Evolutionary conservation across 139 green algal genomes (phyloP), one percentile per base, ranked within the genome.

Genomic region (Chlamydomonas incerta): DNA sequence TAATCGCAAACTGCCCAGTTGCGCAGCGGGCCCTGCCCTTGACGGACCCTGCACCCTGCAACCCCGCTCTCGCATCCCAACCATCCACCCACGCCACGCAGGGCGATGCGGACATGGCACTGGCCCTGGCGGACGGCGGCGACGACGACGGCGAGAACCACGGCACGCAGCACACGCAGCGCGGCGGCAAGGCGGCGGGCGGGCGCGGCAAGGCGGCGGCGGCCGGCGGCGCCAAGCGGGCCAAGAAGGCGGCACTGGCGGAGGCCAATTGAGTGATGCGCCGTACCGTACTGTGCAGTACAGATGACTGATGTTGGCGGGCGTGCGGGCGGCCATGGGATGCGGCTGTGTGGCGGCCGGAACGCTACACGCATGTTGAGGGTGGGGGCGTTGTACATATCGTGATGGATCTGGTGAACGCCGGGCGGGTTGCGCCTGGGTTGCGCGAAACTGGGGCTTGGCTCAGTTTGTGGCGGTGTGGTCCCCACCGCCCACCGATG

Each of bases 191-290:
- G 63, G 37, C 37, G 41, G 35, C 23, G 55, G n/a, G 29, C 60
- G 79, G 60, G 17, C 24, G 60, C 24, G 50, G 79, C 79, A 75
- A 75, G 63, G 79, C 67, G 23, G 41, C 41, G 68, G 20, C 20
- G 76, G 57, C n/a, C 28, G 63, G n/a, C 31, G 79, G 65, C 3
- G 77, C 41, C 37, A 85, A 85, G 66, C 79, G 79, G 3, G 60
- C 79, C 2, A 85, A 85, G 66, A 72, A 72, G 67, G 63, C 79
- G 9, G 65, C 65, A 21, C 31, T 68, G 20, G 50, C 28, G 6
- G 66, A 85, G 11, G n/a, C 65, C 3, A 66, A 85, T 28, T 37
- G 41, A n/a, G n/a, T n/a, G n/a, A n/a, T n/a, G n/a, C n/a, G n/a
- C n/a, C n/a, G n/a, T n/a, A n/a, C n/a, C n/a, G n/a, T n/a, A n/a